These are phyloP conservation scores for Fusarium pseudoanthophilum DNA, from an alignment of 2,329 filamentous ascomycete genomes.

Conservation along the genomic window DNA sequence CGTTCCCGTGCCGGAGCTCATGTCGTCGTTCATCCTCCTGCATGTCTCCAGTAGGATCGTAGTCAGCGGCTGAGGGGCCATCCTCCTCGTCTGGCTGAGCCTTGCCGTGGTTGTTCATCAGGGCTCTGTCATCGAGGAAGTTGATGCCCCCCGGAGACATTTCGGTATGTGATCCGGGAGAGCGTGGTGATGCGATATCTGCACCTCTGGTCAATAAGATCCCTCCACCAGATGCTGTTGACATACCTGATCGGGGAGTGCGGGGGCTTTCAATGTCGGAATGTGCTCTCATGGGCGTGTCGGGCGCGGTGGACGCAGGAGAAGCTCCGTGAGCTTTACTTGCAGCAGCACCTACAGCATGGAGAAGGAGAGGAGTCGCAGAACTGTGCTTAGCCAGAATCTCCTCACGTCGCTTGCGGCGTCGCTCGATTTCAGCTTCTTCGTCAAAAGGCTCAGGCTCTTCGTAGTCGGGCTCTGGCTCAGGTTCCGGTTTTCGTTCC, in stretches of 20 bases:
- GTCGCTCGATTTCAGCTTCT: constrained; percentile 84
- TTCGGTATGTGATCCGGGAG: constrained; percentile 60
- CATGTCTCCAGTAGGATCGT: constrained; percentile 90
- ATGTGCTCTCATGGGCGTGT: constrained; percentile 52
- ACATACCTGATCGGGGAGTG: constrained; percentile 62
- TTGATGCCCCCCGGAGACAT: constrained; percentile 69
- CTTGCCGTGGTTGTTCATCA: constrained; percentile 69
- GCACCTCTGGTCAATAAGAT: constrained; percentile 41
- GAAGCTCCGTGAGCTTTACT: constrained; percentile 63
- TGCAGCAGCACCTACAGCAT: constrained; percentile 73
- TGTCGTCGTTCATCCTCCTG: constrained; percentile 81
- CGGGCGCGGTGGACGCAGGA: constrained; percentile 62
- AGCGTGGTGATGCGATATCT: constrained; percentile 56
- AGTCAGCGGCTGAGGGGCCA: constrained; percentile 90
- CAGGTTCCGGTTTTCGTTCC: constrained; percentile 44
- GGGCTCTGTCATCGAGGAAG: constrained; percentile 72
- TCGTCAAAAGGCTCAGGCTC: constrained; percentile 76
- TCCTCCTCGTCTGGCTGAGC: constrained; percentile 63
- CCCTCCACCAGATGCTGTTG: not conserved
- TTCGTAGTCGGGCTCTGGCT: constrained; percentile 53
- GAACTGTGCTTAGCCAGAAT: constrained; percentile 85
- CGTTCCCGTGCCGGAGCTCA: constrained; percentile 70
- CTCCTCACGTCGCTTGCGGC: constrained; percentile 84
- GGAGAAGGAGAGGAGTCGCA: constrained; percentile 77
- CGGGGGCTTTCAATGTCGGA: constrained; percentile 54